Evolutionary conservation across 2,329 filamentous ascomycete genomes (phyloP).

Genomic region (Thielaviopsis punctulata): DNA sequence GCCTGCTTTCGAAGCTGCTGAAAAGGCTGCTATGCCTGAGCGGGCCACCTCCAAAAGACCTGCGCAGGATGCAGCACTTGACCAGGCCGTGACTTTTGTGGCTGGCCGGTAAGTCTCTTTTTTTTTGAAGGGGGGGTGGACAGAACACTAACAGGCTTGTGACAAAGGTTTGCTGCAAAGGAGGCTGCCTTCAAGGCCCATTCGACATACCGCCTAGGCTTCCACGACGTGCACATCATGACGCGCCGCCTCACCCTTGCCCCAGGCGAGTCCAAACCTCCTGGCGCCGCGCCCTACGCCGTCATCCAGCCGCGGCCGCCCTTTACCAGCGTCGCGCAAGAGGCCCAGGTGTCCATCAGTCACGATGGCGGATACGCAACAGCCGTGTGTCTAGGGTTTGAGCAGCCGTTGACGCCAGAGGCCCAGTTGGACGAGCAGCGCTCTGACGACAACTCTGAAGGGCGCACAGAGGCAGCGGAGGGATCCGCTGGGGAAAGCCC

Average conservation of each 20-base stretch:
- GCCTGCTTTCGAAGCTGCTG: conserved; percentile 1
- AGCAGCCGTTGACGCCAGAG: not conserved
- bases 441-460: not conserved
- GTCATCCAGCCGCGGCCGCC: not conserved
- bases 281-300: not conserved
- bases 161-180: conserved; percentile 48
- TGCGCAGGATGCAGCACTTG: not conserved
- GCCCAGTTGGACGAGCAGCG: not conserved
- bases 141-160: not conserved
- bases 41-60: not conserved
- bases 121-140: not conserved
- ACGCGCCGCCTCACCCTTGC: not conserved
- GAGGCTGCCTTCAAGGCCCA: conserved; percentile 62
- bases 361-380: conserved; percentile 75
- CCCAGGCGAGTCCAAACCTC: not conserved
- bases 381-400: conserved; percentile 42
- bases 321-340: conserved; percentile 19
- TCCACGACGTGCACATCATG: conserved; percentile 40
- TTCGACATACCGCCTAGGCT: conserved; percentile 37
- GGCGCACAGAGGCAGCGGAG: not conserved
- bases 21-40: not conserved
- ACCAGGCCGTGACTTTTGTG: conserved; percentile 18
- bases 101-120: conserved; percentile 19
- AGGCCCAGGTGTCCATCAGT: conserved; percentile 62
- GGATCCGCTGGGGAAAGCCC: not conserved